Percentiles rank a stretch among this genome's conserved stretches.
Evolutionary conservation across 139 green algal species (phyloP).

Genomic region (Tetraselmis striata): DNA sequence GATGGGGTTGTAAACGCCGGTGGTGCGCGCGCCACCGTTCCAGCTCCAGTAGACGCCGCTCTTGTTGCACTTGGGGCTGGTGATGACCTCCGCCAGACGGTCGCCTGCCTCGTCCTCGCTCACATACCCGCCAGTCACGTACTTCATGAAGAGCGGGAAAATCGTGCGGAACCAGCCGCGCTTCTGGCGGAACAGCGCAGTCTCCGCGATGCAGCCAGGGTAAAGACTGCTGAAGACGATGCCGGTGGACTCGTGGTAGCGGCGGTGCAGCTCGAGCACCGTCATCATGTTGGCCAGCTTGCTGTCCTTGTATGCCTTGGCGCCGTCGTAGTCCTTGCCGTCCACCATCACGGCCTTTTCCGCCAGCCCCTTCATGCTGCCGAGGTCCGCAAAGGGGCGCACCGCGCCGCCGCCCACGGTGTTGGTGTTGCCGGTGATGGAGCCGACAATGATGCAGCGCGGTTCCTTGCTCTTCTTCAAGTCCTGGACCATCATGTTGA

Average conservation of each 20-base stretch:
- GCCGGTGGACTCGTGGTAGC: constrained; percentile 66
- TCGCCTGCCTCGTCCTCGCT: constrained; percentile 78
- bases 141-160: constrained; percentile 94
- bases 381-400: constrained; percentile 63
- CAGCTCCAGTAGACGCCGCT: constrained; percentile 82
- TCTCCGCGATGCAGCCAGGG: constrained; percentile 93
- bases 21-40: constrained; percentile 20
- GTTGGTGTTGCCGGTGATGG: constrained; percentile 95
- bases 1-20: background rate
- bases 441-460: constrained; percentile 83
- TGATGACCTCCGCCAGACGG: constrained; percentile 61
- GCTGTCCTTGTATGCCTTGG: constrained; percentile 97
- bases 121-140: constrained; percentile 79
- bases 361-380: constrained; percentile 72
- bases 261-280: constrained; percentile 78
- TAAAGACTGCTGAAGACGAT: constrained; percentile 87
- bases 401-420: constrained; percentile 56
- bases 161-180: constrained; percentile 66
- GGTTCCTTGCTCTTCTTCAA: constrained; percentile 46
- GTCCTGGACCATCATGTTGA: constrained; percentile 76
- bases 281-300: constrained; percentile 96
- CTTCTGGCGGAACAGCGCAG: constrained; percentile 88
- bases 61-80: constrained; percentile 54
- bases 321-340: constrained; percentile 77
- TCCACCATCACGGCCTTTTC: constrained; percentile 74